Percentiles rank a stretch among this genome's conserved stretches.
Evolutionary conservation across 2,329 filamentous ascomycete genomes (phyloP).

Genomic region (Fusarium cyanostomum): DNA sequence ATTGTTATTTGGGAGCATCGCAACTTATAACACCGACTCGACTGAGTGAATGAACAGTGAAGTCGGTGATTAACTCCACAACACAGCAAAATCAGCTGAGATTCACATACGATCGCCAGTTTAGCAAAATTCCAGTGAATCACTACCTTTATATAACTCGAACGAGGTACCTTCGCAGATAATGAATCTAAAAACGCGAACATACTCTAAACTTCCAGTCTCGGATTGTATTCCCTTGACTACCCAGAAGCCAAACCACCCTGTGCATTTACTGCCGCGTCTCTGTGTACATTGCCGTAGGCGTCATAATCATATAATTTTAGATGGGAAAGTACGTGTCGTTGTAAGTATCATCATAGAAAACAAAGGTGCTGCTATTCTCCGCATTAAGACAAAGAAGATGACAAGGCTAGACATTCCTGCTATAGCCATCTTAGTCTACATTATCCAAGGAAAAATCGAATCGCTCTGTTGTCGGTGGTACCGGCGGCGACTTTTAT

Average conservation of each 20-base stretch:
- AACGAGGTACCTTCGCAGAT: too few species aligned
- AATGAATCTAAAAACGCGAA: too few species aligned
- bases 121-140: too few species aligned
- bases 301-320: constrained; percentile 16
- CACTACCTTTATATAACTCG: too few species aligned
- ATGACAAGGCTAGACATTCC: not conserved
- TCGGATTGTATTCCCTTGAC: too few species aligned
- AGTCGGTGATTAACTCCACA: too few species aligned
- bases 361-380: constrained; percentile 8
- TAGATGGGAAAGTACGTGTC: constrained; percentile 3
- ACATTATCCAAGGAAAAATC: constrained; percentile 17
- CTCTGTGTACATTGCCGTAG: constrained; percentile 17
- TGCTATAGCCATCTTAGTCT: constrained; percentile 27
- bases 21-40: not conserved
- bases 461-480: constrained; percentile 8
- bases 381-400: constrained; percentile 4
- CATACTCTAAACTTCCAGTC: too few species aligned
- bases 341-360: constrained; percentile 11
- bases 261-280: constrained; percentile 14
- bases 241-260: not conserved
- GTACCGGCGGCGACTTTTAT: constrained; percentile 11
- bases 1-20: not conserved
- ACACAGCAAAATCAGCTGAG: too few species aligned
- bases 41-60: too few species aligned
- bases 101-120: too few species aligned